Conservation (phyloP, 306 rosid genomes). For the Cicer cuneatum region DNA sequence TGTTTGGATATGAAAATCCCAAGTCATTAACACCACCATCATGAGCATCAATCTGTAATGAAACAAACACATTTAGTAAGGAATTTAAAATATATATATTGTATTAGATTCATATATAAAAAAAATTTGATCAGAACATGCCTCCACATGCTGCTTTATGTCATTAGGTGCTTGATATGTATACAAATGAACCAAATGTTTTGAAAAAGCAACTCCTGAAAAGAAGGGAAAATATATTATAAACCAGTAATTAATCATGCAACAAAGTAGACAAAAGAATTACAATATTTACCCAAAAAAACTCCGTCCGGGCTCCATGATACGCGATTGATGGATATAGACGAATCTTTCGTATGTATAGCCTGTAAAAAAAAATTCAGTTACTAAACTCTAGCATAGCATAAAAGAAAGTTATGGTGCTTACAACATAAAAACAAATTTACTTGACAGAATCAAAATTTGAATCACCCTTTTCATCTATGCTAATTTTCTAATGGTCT, state of each 20-base stretch:
- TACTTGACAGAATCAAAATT: background rate
- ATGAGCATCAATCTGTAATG: constrained; percentile 71
- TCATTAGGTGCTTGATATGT: constrained; percentile 54
- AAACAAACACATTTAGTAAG: constrained; percentile 3
- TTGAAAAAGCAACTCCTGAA: constrained; percentile 77
- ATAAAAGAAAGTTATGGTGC: constrained; percentile 9
- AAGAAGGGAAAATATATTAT: constrained; percentile 34
- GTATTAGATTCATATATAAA: constrained; percentile 1
- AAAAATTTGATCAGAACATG: constrained; percentile 22
- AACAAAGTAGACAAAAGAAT: constrained; percentile 7
- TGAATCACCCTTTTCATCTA: too few species aligned
- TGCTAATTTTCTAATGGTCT: background rate
- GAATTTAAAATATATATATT: background rate
- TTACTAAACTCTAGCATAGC: constrained; percentile 28
- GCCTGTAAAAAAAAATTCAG: constrained; percentile 53
- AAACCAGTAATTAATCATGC: constrained; percentile 11
- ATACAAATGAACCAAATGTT: constrained; percentile 77
- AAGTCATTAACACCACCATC: constrained; percentile 77
- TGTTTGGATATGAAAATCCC: constrained; percentile 66
- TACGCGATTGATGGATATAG: constrained; percentile 65
- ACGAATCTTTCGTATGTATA: constrained; percentile 47
- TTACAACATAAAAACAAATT: constrained; percentile 23
- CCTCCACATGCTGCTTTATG: constrained; percentile 63
- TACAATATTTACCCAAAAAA: constrained; percentile 62
- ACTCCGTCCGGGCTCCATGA: constrained; percentile 78